A percentile compares a stretch with the other conserved stretches of the same genome.
These are phyloP conservation scores for Malassezia sympodialis DNA, from an alignment of 1,284 basidiomycete genomes.

Conservation along the genomic window DNA sequence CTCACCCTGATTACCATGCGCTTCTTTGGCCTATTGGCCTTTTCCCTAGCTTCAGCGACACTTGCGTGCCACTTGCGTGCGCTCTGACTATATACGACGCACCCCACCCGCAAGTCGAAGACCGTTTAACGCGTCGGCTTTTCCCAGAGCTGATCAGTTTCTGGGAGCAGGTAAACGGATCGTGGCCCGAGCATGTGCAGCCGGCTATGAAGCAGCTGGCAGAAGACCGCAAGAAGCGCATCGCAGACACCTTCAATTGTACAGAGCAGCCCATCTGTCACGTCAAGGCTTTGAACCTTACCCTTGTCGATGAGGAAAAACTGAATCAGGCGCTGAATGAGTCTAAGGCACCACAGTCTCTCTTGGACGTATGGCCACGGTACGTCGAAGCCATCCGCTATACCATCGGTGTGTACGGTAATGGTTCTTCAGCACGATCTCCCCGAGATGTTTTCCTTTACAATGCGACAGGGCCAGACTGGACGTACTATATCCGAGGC, in stretches of 20 bases:
- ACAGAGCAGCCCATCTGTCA: neutral
- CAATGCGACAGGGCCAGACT: neutral
- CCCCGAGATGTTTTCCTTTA: neutral
- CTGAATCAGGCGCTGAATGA: neutral
- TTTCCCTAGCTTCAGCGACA: neutral
- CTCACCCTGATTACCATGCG: neutral
- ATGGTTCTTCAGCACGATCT: neutral
- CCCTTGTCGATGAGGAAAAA: neutral
- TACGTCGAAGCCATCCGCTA: neutral
- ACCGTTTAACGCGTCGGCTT: neutral
- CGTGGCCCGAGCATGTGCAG: neutral
- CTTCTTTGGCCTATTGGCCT: neutral
- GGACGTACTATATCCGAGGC: neutral
- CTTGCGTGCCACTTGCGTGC: neutral
- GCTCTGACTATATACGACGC: neutral
- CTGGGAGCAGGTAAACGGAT: neutral
- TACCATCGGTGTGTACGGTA: neutral
- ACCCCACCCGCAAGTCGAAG: neutral
- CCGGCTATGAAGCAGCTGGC: neutral
- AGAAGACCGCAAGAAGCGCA: neutral
- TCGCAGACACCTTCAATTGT: neutral
- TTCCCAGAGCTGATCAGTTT: conserved; percentile 2
- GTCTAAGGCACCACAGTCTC: neutral
- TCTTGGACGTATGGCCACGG: neutral
- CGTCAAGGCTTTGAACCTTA: neutral